Conservation (phyloP, 345 rosid species). For the Eucalyptus marginata region DNA sequence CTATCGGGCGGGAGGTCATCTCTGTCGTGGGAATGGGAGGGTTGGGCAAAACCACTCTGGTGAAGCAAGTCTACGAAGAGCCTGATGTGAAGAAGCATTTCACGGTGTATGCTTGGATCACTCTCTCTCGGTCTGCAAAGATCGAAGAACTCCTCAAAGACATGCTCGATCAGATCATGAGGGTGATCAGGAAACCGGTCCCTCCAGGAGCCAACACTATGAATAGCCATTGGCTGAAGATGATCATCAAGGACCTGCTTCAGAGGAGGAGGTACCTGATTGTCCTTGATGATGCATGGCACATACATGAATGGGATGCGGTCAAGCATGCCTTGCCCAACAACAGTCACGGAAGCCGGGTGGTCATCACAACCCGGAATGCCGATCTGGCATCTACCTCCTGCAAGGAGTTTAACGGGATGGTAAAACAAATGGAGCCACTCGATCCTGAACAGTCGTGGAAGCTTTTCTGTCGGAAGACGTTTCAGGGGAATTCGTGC, state of each 20-base stretch:
- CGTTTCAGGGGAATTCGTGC: constrained; percentile 13
- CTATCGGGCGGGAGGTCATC: background rate
- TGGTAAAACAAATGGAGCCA: constrained; percentile 11
- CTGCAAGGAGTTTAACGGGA: constrained; percentile 5
- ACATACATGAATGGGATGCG: constrained; percentile 17
- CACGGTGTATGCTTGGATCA: constrained; percentile 13
- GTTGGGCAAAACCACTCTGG: constrained; percentile 27
- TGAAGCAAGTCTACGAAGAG: constrained; percentile 20
- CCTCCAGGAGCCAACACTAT: constrained; percentile 14
- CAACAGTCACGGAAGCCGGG: constrained; percentile 11
- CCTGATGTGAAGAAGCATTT: constrained; percentile 8
- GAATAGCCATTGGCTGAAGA: constrained; percentile 6
- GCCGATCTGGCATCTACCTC: constrained; percentile 5
- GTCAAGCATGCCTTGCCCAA: constrained; percentile 18
- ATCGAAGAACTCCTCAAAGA: constrained; percentile 5
- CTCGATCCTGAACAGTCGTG: constrained; percentile 10
- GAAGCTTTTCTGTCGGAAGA: constrained; percentile 24
- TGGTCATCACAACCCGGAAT: constrained; percentile 22
- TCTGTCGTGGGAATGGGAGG: constrained; percentile 32
- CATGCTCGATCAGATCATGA: constrained; percentile 7
- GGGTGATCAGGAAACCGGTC: constrained; percentile 2
- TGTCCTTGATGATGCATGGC: constrained; percentile 25
- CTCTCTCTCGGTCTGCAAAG: constrained; percentile 6
- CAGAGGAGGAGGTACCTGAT: constrained; percentile 16
- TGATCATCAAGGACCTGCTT: constrained; percentile 6